Percentiles rank a stretch among this genome's conserved stretches.
phyloP scores from a whole-genome alignment of 768 basidiomycete species.

The Pholiota microspora region DNA sequence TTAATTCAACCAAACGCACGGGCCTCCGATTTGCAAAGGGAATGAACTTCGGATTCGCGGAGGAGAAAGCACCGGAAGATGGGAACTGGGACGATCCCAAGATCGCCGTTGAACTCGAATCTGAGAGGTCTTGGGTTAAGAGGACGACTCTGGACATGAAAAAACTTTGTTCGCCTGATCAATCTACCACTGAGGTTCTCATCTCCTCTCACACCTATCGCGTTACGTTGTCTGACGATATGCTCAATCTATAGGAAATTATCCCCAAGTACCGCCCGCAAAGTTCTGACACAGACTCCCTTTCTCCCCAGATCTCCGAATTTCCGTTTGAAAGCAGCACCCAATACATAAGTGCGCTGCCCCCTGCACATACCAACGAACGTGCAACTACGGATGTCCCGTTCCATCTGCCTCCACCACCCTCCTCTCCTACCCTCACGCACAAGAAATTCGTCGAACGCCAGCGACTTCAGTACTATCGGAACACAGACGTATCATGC shows the following conservation, averaged over 20 bases:
- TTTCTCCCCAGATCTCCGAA: slow-evolving; percentile 1
- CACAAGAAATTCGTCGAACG: slow-evolving; percentile 13
- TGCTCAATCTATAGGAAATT: not conserved
- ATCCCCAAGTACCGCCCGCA: slow-evolving; percentile 2
- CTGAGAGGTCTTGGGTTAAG: not conserved
- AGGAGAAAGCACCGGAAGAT: not conserved
- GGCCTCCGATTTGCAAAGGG: not conserved
- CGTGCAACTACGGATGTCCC: slow-evolving; percentile 12
- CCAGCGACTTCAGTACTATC: slow-evolving; percentile 1
- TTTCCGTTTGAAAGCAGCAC: slow-evolving; percentile 9
- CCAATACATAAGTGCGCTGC: slow-evolving; percentile 13
- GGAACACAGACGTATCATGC: slow-evolving; percentile 1
- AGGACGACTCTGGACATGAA: not conserved
- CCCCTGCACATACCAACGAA: slow-evolving; percentile 12
- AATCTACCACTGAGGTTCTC: not conserved
- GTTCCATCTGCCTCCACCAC: slow-evolving; percentile 18
- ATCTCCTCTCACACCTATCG: not conserved
- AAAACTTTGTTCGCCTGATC: not conserved
- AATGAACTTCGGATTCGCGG: not conserved
- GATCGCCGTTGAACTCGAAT: not conserved
- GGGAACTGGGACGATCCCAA: not conserved
- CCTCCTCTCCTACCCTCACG: slow-evolving; percentile 18
- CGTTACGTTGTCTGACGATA: not conserved
- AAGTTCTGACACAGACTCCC: slow-evolving; percentile 9
- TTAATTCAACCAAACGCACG: not conserved